Conservation (phyloP, 441 rosid species). For the Populus tomentosa region DNA sequence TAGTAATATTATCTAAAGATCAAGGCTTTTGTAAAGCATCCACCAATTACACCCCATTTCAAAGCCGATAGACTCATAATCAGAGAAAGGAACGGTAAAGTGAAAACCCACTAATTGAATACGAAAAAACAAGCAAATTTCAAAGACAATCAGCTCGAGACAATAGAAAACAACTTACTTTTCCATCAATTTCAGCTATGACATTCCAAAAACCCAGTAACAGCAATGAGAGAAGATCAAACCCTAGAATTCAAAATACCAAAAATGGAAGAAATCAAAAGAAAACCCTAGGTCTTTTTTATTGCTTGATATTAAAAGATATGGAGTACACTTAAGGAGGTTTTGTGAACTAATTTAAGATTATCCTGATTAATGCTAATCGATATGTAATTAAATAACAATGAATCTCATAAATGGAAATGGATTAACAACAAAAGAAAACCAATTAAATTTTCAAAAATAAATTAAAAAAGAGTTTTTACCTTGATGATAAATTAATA, state of each 20-base stretch:
- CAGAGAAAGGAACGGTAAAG: slow-evolving; percentile 17
- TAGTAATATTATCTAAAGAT: neutral
- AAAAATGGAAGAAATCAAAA: slow-evolving; percentile 2
- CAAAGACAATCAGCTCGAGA: neutral
- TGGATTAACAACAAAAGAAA: slow-evolving; percentile 10
- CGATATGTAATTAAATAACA: slow-evolving; percentile 14
- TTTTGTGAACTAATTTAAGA: slow-evolving; percentile 11
- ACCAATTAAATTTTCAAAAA: slow-evolving; percentile 1
- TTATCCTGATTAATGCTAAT: slow-evolving; percentile 19
- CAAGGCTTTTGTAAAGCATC: slow-evolving; percentile 2
- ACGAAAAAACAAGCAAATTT: neutral
- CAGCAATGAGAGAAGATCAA: slow-evolving; percentile 24
- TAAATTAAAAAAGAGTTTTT: slow-evolving; percentile 2
- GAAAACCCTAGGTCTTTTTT: slow-evolving; percentile 30
- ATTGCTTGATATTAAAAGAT: neutral
- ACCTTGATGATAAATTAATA: slow-evolving; percentile 24
- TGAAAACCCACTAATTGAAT: neutral
- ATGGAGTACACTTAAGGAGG: slow-evolving; percentile 5
- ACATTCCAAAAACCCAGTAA: slow-evolving; percentile 7
- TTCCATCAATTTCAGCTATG: neutral
- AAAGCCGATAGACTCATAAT: slow-evolving; percentile 4
- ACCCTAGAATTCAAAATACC: slow-evolving; percentile 30
- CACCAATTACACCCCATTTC: slow-evolving; percentile 15
- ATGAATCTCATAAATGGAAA: slow-evolving; percentile 17
- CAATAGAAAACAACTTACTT: neutral